A percentile compares a stretch with the other conserved stretches of the same genome.
Conservation (phyloP, 2,329 filamentous ascomycete species). For the Aspergillus texensis region DNA sequence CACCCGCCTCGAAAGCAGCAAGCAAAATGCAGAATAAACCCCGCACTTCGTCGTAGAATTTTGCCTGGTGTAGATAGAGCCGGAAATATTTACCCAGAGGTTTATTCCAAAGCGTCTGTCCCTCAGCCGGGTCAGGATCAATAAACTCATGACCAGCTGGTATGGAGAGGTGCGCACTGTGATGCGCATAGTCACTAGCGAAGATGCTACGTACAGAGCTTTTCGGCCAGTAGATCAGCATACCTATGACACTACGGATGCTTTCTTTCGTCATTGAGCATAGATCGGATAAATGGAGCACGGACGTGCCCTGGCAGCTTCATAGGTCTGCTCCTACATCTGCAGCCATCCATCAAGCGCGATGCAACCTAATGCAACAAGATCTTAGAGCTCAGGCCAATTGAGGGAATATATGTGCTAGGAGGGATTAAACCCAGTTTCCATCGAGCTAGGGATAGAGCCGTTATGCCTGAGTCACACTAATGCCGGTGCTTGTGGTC, state of each 20-base stretch:
- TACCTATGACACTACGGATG: not conserved
- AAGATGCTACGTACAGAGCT: not conserved
- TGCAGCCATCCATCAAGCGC: not conserved
- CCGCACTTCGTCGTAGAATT: not conserved
- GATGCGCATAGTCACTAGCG: not conserved
- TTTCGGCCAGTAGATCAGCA: not conserved
- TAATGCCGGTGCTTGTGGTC: not conserved
- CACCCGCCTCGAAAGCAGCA: not conserved
- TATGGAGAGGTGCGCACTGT: not conserved
- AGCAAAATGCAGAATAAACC: not conserved
- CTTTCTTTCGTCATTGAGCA: not conserved
- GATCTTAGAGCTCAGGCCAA: conserved; percentile 5
- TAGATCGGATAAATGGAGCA: not conserved
- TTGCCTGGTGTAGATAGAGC: too few relatives aligned
- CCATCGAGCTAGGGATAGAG: not conserved
- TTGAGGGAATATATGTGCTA: not conserved
- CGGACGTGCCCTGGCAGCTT: conserved; percentile 8
- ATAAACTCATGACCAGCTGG: not conserved
- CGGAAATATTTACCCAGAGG: not conserved
- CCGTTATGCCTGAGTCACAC: not conserved
- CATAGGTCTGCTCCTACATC: not conserved
- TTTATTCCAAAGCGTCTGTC: not conserved
- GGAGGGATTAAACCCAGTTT: not conserved
- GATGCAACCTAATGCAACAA: conserved; percentile 5
- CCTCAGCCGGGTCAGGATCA: not conserved